These are phyloP conservation scores for Oehlia diaphana DNA, from an alignment of 192 early-diverging fungal genomes.

Conservation along the genomic window DNA sequence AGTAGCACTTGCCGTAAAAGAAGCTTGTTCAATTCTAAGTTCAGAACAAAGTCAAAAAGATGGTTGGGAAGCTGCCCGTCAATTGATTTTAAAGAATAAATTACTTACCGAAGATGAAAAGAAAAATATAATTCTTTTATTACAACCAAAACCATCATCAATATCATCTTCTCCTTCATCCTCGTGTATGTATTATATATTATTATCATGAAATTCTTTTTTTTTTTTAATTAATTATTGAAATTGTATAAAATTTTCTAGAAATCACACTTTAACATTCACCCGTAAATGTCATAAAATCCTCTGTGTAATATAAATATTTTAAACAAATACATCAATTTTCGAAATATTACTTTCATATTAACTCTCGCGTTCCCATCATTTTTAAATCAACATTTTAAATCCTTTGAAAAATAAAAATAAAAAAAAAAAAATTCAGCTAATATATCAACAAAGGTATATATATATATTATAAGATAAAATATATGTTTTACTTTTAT, in stretches of 20 bases:
- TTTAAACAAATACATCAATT: no score
- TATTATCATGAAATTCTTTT: neutral
- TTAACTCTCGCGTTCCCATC: no score
- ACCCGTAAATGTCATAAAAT: no score
- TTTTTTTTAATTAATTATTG: neutral
- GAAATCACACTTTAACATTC: neutral
- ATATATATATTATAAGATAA: no score
- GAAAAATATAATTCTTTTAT: neutral
- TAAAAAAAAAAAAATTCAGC: no score
- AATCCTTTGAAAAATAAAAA: no score
- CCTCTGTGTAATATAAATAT: no score
- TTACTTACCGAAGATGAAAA: neutral
- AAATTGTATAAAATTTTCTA: no score
- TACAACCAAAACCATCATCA: neutral
- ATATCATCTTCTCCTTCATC: neutral
- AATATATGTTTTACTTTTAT: no score
- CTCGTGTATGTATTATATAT: neutral
- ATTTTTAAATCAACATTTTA: no score
- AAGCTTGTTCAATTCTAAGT: neutral
- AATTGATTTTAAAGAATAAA: neutral
- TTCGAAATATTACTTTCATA: no score
- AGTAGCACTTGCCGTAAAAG: neutral
- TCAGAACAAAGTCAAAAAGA: neutral
- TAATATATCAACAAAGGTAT: no score
- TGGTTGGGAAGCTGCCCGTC: neutral